These are phyloP conservation scores for Aspergillus unguis DNA, from an alignment of 2,329 filamentous ascomycete species.

Conservation along the genomic window DNA sequence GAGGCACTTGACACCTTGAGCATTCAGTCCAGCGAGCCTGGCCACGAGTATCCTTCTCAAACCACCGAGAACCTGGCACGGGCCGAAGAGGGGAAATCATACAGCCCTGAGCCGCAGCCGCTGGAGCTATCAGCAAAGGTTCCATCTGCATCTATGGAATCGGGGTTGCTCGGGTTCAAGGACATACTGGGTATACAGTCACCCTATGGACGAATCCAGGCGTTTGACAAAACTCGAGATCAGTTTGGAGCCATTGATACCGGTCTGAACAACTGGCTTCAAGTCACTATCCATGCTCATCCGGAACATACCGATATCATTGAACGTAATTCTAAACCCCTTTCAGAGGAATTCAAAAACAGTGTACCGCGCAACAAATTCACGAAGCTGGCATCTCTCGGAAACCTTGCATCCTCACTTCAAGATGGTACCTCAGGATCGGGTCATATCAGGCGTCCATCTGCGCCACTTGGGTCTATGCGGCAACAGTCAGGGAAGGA, in stretches of 20 bases:
- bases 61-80: constrained; percentile 5
- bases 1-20: constrained; percentile 16
- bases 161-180: constrained; percentile 60
- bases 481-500: constrained; percentile 77
- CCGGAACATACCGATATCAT: constrained; percentile 53
- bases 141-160: constrained; percentile 20
- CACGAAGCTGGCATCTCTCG: constrained; percentile 38
- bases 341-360: constrained; percentile 27
- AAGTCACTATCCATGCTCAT: constrained; percentile 47
- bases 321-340: constrained; percentile 33
- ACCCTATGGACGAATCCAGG: constrained; percentile 65
- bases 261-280: constrained; percentile 64
- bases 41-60: constrained; percentile 15
- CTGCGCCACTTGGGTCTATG: constrained; percentile 36
- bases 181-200: constrained; percentile 72
- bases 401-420: constrained; percentile 28
- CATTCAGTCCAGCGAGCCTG: constrained; percentile 12
- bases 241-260: constrained; percentile 71
- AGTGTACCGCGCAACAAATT: constrained; percentile 38
- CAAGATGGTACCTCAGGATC: constrained; percentile 31
- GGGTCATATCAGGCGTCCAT: constrained; percentile 35
- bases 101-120: constrained; percentile 9
- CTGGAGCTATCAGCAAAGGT: constrained; percentile 13
- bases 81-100: constrained; percentile 10
- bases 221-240: constrained; percentile 68